Base-by-base conservation (phyloP, 2,329 filamentous ascomycete species). In the Helotiales sp. region DNA sequence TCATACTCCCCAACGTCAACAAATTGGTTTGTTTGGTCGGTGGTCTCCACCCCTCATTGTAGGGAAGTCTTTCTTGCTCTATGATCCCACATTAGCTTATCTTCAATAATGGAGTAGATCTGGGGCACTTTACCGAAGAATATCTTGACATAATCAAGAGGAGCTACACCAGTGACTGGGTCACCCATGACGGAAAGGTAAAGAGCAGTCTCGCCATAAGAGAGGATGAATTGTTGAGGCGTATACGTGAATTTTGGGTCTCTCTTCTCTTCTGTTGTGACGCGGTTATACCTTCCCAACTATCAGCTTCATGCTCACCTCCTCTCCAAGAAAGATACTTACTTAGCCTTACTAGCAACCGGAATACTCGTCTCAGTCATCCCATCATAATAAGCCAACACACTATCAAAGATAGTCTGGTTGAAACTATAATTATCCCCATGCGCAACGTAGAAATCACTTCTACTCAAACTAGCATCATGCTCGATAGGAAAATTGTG, bases 401-500 rank as follows among this genome's bases (percentile, higher is more conserved):
- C 66, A 5, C 61, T 57, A 50, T 72, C 62, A 60, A 64, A 74
- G 40, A 70, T 71, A 9, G 60, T 61, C 50, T 68, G 55, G 62
- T 73, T 67, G 64, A 74, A 75, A 31, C 52, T 62, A 59, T 70
- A 63, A 55, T 74, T 69, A 62, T 74, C 65, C 22, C 73, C 71
- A 30, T 63, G 53, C 46, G 58, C 34, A 24, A 71, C 66, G 54
- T 64, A 70, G 44, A 65, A 66, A 54, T 75, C 72, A 9, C 66
- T 60, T 30, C 73, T 66, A 17, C 66, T 70, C 33, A 74, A 57
- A 25, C 67, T 70, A 7, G 66, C 71, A 54, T 74, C 72, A 62
- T 75, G 72, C 63, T 75, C 73, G 54, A 73, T 73, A 13, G 68
- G 65, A 44, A 70, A 70, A 59, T 72, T 70, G 60, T 74, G 69